Evolutionary conservation across 2,329 filamentous ascomycete species (phyloP).

Genomic region (Penicillium glabrum): DNA sequence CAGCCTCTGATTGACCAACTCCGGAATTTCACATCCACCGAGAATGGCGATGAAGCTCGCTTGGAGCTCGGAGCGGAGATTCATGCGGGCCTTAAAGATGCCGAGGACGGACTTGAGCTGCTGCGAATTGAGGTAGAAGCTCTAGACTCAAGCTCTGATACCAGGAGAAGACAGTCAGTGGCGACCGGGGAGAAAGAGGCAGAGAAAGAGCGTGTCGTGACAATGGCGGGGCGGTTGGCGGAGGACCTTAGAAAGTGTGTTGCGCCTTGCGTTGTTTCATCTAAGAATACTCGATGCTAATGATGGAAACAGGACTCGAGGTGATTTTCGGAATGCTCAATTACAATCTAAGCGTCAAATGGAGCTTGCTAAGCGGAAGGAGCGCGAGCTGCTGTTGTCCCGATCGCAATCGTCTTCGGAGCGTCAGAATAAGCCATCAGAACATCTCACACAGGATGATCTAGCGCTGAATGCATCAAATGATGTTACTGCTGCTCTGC

Average conservation of each 20-base stretch:
- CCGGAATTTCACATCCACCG: conserved; percentile 60
- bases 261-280: background rate
- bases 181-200: conserved; percentile 55
- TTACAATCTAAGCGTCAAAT: conserved; percentile 54
- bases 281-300: conserved; percentile 5
- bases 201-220: conserved; percentile 65
- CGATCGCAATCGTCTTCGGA: conserved; percentile 36
- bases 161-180: conserved; percentile 28
- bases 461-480: conserved; percentile 71
- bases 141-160: conserved; percentile 51
- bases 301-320: conserved; percentile 51
- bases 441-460: conserved; percentile 67
- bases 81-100: conserved; percentile 70
- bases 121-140: conserved; percentile 76
- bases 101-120: conserved; percentile 81
- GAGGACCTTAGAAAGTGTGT: conserved; percentile 71
- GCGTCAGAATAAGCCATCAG: conserved; percentile 33
- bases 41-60: conserved; percentile 64
- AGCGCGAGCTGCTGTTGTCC: conserved; percentile 74
- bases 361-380: conserved; percentile 69
- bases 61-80: conserved; percentile 80
- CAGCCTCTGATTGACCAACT: conserved; percentile 58
- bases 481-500: conserved; percentile 80
- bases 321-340: conserved; percentile 78
- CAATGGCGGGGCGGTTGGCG: conserved; percentile 65